Evolutionary conservation across 345 rosid species (phyloP).

Genomic region (Sonneratia caseolaris): DNA sequence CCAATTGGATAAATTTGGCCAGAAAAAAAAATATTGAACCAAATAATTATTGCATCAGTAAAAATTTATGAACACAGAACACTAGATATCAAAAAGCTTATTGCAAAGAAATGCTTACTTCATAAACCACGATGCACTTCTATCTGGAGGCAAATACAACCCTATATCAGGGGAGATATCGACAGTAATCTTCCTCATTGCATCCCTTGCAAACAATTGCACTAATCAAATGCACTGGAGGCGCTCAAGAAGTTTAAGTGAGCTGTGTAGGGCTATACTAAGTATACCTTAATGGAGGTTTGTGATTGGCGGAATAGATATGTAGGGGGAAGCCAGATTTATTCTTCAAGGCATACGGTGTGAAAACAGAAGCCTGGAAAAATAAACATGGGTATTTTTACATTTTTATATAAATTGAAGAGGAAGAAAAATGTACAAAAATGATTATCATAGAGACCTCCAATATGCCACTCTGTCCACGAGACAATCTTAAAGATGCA

Average conservation of each 20-base stretch:
- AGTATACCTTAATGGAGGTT: constrained; percentile 53
- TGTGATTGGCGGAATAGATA: constrained; percentile 47
- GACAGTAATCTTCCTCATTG: constrained; percentile 33
- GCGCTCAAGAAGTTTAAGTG: constrained; percentile 8
- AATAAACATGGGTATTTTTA: constrained; percentile 12
- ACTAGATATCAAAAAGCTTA: neutral
- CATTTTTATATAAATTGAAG: neutral
- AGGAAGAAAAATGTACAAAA: neutral
- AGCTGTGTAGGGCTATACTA: constrained; percentile 12
- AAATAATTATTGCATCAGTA: neutral
- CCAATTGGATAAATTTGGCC: constrained; percentile 10
- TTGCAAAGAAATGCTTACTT: constrained; percentile 35
- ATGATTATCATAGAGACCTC: constrained; percentile 32
- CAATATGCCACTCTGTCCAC: constrained; percentile 71
- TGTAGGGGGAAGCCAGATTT: constrained; percentile 53
- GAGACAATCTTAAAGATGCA: constrained; percentile 68
- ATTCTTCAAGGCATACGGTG: constrained; percentile 67
- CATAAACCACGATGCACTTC: constrained; percentile 61
- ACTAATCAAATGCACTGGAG: constrained; percentile 9
- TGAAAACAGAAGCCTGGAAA: constrained; percentile 69
- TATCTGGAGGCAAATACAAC: constrained; percentile 53
- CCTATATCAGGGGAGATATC: constrained; percentile 57
- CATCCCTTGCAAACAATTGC: constrained; percentile 43
- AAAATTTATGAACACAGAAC: neutral
- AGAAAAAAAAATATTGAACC: neutral